Percentiles rank a stretch among this genome's conserved stretches.
phyloP scores from a whole-genome alignment of 345 rosid species.

The Corymbia maculata region DNA sequence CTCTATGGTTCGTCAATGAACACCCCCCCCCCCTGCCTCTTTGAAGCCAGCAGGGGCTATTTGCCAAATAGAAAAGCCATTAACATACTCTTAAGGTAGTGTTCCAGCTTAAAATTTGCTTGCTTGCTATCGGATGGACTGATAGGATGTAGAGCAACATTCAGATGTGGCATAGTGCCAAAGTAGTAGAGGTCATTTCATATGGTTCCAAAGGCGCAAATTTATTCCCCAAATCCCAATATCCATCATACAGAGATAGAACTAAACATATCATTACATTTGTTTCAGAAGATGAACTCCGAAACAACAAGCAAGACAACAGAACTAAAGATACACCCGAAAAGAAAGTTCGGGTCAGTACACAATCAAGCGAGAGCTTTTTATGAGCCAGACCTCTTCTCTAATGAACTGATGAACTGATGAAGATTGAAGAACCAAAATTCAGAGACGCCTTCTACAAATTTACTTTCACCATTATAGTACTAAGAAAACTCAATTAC shows the following conservation, averaged over 20 bases:
- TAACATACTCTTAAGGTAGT: not conserved
- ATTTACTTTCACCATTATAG: not conserved
- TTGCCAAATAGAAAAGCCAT: not conserved
- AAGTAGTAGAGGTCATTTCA: not conserved
- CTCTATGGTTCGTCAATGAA: not conserved
- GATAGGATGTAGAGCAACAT: not conserved
- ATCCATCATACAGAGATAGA: not conserved
- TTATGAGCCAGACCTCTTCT: not conserved
- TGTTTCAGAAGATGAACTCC: no score
- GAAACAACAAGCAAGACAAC: not conserved
- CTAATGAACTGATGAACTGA: not conserved
- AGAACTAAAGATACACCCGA: not conserved
- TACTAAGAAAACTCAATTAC: not conserved
- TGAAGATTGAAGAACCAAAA: not conserved
- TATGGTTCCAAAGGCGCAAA: not conserved
- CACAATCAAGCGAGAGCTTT: not conserved
- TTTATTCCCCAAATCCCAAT: not conserved
- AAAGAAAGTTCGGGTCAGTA: not conserved
- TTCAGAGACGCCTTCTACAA: not conserved
- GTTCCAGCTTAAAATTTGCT: not conserved
- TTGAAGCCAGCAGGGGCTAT: not conserved
- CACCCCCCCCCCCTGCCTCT: not conserved
- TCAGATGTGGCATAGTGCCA: not conserved
- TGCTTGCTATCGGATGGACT: not conserved
- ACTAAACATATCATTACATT: not conserved